Evolutionary conservation across 768 basidiomycete genomes (phyloP).

Genomic region (Sistotremastrum niveocremeum): DNA sequence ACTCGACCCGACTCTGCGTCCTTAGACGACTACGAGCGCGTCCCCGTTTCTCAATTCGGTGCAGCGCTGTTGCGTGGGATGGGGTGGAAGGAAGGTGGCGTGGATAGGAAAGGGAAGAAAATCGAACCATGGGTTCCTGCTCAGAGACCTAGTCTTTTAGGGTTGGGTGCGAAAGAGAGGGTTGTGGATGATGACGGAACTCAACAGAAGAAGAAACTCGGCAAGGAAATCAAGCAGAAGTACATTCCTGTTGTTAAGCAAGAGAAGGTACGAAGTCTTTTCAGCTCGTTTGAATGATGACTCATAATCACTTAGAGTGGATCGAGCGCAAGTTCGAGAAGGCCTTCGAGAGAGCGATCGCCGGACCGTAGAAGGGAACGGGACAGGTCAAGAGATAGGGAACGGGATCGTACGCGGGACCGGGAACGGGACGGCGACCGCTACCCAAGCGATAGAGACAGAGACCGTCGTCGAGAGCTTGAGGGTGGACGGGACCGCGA

Average conservation of each 20-base stretch:
- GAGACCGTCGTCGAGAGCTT: constrained; percentile 13
- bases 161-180: constrained; percentile 87
- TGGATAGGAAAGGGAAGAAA: constrained; percentile 44
- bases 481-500: constrained; percentile 21
- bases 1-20: constrained; percentile 68
- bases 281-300: not conserved
- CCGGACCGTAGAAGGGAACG: constrained; percentile 14
- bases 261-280: constrained; percentile 31
- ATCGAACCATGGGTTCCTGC: constrained; percentile 73
- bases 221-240: constrained; percentile 28
- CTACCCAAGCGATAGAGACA: constrained; percentile 19
- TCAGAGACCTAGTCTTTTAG: constrained; percentile 73
- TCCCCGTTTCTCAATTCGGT: constrained; percentile 89
- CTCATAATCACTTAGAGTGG: constrained; percentile 9
- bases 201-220: constrained; percentile 26
- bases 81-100: constrained; percentile 85
- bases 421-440: constrained; percentile 15
- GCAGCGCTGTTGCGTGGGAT: constrained; percentile 88
- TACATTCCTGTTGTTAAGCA: constrained; percentile 76
- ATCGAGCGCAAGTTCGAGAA: constrained; percentile 32
- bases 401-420: constrained; percentile 15
- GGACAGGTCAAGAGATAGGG: constrained; percentile 13
- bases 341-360: constrained; percentile 37
- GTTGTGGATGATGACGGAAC: constrained; percentile 60
- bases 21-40: constrained; percentile 74